These are phyloP conservation scores for Aspergillus sp. DNA, from an alignment of 2,329 filamentous ascomycete species.

Conservation along the genomic window DNA sequence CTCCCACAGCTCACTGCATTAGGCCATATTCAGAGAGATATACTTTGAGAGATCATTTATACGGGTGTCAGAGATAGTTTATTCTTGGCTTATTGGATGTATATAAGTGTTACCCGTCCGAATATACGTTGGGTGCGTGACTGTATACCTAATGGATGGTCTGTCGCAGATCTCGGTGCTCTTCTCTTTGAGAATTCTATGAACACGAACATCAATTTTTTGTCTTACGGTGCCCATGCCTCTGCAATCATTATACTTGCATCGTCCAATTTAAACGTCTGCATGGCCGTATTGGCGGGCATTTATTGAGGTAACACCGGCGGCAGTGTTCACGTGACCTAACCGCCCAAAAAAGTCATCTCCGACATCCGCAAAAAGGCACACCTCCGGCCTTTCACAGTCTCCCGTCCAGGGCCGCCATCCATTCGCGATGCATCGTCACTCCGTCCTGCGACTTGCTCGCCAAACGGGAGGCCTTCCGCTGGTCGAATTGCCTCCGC, in stretches of 20 bases:
- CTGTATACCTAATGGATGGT: no score
- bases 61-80: not conserved
- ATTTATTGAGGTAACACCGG: not conserved
- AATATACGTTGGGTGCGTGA: no score
- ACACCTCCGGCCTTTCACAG: conserved; percentile 11
- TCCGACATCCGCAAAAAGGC: conserved; percentile 20
- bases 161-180: no score
- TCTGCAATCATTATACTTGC: no score
- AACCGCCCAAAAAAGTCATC: conserved; percentile 16
- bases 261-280: no score
- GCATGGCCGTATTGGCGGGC: no score
- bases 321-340: conserved; percentile 23
- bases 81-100: not conserved
- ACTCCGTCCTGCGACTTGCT: conserved; percentile 32
- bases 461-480: conserved; percentile 32
- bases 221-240: no score
- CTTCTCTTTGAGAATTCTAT: no score
- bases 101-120: no score
- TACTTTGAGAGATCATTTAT: no score
- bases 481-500: conserved; percentile 40
- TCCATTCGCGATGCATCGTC: conserved; percentile 35
- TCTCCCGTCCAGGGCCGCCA: conserved; percentile 2
- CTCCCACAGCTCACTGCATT: not conserved
- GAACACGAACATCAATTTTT: no score
- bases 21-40: no score